Evolutionary conservation across 2,329 filamentous ascomycete species (phyloP).

Genomic region (Cryphonectria japonica): DNA sequence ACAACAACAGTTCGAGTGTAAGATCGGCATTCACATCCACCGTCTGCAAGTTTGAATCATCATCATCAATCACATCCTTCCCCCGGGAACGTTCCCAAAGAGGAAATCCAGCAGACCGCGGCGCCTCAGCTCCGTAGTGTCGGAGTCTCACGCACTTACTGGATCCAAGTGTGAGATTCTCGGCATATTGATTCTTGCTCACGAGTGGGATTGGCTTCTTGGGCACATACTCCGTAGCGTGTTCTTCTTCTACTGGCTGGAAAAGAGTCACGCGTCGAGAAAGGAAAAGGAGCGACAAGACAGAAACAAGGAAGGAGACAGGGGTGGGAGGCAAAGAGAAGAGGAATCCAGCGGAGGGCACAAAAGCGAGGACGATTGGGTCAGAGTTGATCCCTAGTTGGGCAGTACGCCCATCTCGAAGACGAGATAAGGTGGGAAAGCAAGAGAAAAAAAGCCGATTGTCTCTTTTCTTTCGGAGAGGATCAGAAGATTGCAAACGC

Average conservation of each 20-base stretch:
- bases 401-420: neutral
- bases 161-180: slow-evolving; percentile 9
- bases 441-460: too few species aligned
- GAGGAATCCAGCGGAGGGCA: neutral
- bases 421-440: neutral
- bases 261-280: slow-evolving; percentile 15
- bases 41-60: neutral
- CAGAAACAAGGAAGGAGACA: neutral
- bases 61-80: neutral
- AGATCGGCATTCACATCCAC: neutral
- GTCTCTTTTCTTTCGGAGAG: too few species aligned
- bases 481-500: neutral
- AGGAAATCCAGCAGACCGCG: slow-evolving; percentile 26
- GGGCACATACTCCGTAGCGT: slow-evolving; percentile 8
- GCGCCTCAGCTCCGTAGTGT: slow-evolving; percentile 26
- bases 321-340: neutral
- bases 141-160: slow-evolving; percentile 10
- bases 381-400: neutral
- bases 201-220: slow-evolving; percentile 12
- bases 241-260: neutral
- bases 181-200: slow-evolving; percentile 19
- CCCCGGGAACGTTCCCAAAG: slow-evolving; percentile 16
- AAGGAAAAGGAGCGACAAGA: neutral
- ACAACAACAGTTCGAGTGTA: neutral
- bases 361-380: too few species aligned